Percentiles rank a stretch among this genome's conserved stretches.
Conservation (phyloP, 352 stramenopile species). For the Phytopythium vexans region DNA sequence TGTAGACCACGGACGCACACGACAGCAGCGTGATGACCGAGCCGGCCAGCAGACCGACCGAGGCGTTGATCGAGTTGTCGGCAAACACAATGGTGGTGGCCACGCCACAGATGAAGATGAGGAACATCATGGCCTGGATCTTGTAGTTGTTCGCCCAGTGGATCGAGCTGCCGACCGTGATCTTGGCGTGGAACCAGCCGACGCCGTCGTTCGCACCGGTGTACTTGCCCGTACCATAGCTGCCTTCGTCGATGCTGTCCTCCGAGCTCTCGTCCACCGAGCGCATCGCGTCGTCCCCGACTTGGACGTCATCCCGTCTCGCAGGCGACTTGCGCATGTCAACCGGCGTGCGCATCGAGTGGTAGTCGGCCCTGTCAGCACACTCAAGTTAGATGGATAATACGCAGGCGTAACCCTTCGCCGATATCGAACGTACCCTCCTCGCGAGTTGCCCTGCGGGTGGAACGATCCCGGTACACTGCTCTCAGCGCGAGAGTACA, state of each 20-base stretch:
- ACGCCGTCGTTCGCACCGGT: slow-evolving; percentile 47
- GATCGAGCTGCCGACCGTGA: slow-evolving; percentile 80
- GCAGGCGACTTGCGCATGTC: slow-evolving; percentile 34
- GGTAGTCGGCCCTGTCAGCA: slow-evolving; percentile 18
- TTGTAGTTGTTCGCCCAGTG: slow-evolving; percentile 89
- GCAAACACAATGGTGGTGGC: slow-evolving; percentile 58
- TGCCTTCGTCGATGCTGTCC: slow-evolving; percentile 70
- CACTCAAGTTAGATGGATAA: neutral
- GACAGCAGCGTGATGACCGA: slow-evolving; percentile 78
- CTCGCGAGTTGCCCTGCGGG: slow-evolving; percentile 22
- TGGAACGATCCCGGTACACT: slow-evolving; percentile 13
- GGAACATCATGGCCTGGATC: slow-evolving; percentile 78
- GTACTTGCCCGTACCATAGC: slow-evolving; percentile 61
- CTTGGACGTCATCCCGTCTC: slow-evolving; percentile 8
- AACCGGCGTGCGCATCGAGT: slow-evolving; percentile 50
- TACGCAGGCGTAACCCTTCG: neutral
- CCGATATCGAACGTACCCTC: slow-evolving; percentile 15
- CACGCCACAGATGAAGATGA: slow-evolving; percentile 57
- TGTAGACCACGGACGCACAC: slow-evolving; percentile 71
- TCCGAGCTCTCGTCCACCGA: slow-evolving; percentile 71
- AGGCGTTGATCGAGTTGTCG: slow-evolving; percentile 47
- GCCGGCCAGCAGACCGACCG: slow-evolving; percentile 70
- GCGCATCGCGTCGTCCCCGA: slow-evolving; percentile 23
- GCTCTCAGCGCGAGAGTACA: slow-evolving; percentile 22
- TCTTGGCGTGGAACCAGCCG: slow-evolving; percentile 86